Percentiles rank a stretch among this genome's conserved stretches.
Conservation (phyloP, 2,329 filamentous ascomycete genomes). For the Coniochaeta pulveracea region DNA sequence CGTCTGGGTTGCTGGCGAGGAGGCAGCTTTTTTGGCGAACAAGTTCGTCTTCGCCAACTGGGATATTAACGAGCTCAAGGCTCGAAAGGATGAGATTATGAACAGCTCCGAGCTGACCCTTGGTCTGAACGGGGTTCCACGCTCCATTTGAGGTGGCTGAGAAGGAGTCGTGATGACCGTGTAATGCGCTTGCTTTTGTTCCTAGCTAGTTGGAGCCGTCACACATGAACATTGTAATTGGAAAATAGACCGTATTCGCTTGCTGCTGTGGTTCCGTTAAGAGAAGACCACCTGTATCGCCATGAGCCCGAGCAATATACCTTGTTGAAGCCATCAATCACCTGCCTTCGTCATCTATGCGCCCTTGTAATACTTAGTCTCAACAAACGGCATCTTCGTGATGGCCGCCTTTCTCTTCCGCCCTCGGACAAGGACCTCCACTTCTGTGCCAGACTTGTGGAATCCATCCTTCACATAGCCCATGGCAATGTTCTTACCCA, state of each 20-base stretch:
- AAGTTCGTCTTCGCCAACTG: conserved; percentile 36
- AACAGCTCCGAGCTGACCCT: not conserved
- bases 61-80: conserved; percentile 25
- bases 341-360: too few relatives aligned
- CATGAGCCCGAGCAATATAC: too few relatives aligned
- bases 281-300: too few relatives aligned
- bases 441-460: conserved; percentile 75
- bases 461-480: conserved; percentile 73
- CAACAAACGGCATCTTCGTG: conserved; percentile 81
- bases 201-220: too few relatives aligned
- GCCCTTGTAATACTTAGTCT: conserved; percentile 61
- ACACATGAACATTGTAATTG: too few relatives aligned
- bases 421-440: conserved; percentile 68
- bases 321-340: too few relatives aligned
- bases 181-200: too few relatives aligned
- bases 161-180: too few relatives aligned
- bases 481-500: conserved; percentile 93
- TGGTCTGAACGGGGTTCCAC: not conserved
- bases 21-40: conserved; percentile 33
- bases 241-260: too few relatives aligned
- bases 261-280: too few relatives aligned
- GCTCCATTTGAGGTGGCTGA: too few relatives aligned
- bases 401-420: conserved; percentile 65
- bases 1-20: conserved; percentile 30
- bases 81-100: conserved; percentile 7